A percentile compares a stretch with the other conserved stretches of the same genome.
Evolutionary conservation across 805 yeast genomes (phyloP).

Genomic region (Saccharomycopsis oosterbeekiorum): DNA sequence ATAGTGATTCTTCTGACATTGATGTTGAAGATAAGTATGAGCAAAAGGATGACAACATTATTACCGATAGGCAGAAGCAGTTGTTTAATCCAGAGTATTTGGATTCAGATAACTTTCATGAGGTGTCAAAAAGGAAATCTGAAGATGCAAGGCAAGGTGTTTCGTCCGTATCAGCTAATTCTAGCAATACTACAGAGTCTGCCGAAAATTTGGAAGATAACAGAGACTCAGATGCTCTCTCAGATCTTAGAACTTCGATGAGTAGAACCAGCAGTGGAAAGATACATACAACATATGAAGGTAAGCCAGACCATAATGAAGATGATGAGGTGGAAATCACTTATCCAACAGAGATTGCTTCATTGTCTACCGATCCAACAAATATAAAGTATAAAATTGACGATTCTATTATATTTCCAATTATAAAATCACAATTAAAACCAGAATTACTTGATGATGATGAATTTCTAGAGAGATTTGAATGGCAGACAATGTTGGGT

Average conservation of each 20-base stretch:
- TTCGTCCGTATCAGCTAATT: not conserved
- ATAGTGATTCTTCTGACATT: not conserved
- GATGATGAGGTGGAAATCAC: conserved; percentile 22
- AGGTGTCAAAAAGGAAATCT: not conserved
- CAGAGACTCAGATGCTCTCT: not conserved
- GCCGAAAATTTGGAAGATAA: not conserved
- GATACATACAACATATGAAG: conserved; percentile 13
- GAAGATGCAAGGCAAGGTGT: not conserved
- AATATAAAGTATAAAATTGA: conserved; percentile 38
- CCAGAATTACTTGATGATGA: conserved; percentile 25
- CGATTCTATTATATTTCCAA: conserved; percentile 24
- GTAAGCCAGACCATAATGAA: conserved; percentile 16
- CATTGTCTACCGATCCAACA: conserved; percentile 31
- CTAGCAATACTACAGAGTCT: not conserved
- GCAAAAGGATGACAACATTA: not conserved
- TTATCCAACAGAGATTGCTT: conserved; percentile 24
- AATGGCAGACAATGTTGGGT: conserved; percentile 92
- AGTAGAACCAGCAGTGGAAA: not conserved
- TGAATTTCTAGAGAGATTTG: conserved; percentile 61
- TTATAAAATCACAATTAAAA: conserved; percentile 18
- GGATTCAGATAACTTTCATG: not conserved
- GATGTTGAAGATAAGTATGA: not conserved
- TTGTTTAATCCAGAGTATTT: not conserved
- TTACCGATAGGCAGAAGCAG: not conserved
- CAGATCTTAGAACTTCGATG: not conserved